Evolutionary conservation across 805 yeast species (phyloP), one percentile per base, ranked within the genome.

Genomic region (Metschnikowia lunata): DNA sequence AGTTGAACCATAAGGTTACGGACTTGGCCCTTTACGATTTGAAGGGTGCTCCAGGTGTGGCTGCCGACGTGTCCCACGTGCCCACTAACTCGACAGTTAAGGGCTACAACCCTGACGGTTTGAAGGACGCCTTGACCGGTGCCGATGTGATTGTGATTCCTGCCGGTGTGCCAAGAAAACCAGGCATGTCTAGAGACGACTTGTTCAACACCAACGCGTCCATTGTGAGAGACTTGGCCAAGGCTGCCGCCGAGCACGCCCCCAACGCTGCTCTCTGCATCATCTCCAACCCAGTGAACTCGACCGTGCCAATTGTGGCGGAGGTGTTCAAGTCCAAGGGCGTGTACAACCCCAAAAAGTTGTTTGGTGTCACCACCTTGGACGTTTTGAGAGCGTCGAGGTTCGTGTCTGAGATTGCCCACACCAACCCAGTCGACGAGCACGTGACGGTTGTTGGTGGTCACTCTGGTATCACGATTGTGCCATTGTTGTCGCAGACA

Each of bases 141-240:
- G 79, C 96, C 41, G 95, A 89, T 58, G 82, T 90, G 48, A 90
- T 90, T 42, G 79, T 90, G 47, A 87, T 90, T 69, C 97, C 97
- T 64, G 97, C 97, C 46, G 97, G 97, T 76, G 95, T 90, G 47
- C 97, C 95, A 76, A 87, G 95, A 81, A 90, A 89, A 76, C 97
- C 97, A 57, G 97, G 97, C 69, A 90, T 90, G 97, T 88, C 97
- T 63, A 86, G 97, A 78, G 97, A 90, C 67, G 97, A 90, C 66
- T 77, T 90, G 61, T 90, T 90, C 83, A 84, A 87, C 77, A 90
- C 95, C 75, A 90, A 90, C 64, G 97, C 97, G 42, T 84, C 95
- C 41, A 90, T 90, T 67, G 97, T 90, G 52, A 83, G 93, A 66
- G 96, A 87, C 69, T 78, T 90, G 68, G 96, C 96, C 64, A 76